Evolutionary conservation across 1,284 basidiomycete species (phyloP).

Genomic region (Moesziomyces parantarcticus): DNA sequence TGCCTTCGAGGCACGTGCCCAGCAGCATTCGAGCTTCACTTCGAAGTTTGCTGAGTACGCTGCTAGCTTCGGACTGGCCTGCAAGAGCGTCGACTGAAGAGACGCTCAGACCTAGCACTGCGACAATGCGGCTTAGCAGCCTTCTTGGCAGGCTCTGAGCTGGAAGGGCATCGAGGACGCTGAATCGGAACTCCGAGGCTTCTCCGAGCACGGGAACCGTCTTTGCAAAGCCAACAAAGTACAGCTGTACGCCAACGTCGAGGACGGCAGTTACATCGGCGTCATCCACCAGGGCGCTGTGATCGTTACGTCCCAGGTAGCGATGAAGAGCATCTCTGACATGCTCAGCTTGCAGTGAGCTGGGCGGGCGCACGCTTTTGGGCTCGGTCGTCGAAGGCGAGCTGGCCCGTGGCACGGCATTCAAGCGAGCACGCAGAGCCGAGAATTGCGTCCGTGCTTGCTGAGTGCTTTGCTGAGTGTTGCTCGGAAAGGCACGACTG

Average conservation of each 20-base stretch:
- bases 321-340: constrained; percentile 1
- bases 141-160: constrained; percentile 1
- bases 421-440: constrained; percentile 9
- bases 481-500: too few species aligned
- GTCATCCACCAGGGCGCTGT: constrained; percentile 1
- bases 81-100: constrained; percentile 1
- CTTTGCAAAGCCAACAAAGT: constrained; percentile 13
- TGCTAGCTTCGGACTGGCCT: neutral
- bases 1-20: neutral
- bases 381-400: neutral
- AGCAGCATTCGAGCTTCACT: constrained; percentile 2
- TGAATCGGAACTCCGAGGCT: constrained; percentile 1
- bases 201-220: constrained; percentile 12
- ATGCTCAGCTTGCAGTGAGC: neutral
- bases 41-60: constrained; percentile 4
- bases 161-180: neutral
- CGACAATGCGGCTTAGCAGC: neutral
- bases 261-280: neutral
- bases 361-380: neutral
- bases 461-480: neutral
- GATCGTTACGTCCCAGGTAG: constrained; percentile 1
- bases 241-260: constrained; percentile 3
- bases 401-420: constrained; percentile 1
- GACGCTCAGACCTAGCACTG: constrained; percentile 3
- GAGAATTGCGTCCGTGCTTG: constrained; percentile 4